Percentiles rank a stretch among this genome's conserved stretches.
These are phyloP conservation scores for Aspergillus homomorphus DNA, from an alignment of 495 filamentous ascomycete genomes.

Conservation along the genomic window DNA sequence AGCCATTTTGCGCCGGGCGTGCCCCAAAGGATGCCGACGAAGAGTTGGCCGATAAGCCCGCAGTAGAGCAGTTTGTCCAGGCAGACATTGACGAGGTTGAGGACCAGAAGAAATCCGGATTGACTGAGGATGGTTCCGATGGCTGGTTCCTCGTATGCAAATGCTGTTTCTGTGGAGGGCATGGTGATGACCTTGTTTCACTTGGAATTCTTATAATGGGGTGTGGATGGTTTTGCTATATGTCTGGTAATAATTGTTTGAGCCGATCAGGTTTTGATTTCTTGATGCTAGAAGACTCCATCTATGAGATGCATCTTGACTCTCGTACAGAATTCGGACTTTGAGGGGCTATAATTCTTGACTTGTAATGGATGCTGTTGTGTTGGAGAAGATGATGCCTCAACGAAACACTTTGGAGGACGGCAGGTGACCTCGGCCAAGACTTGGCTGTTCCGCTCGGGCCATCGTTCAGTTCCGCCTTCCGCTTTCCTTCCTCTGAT, in stretches of 20 bases:
- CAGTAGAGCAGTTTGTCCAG: conserved; percentile 66
- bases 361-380: no score
- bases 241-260: not conserved
- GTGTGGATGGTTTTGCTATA: not conserved
- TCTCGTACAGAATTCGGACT: no score
- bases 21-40: conserved; percentile 70
- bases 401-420: no score
- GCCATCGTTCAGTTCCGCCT: no score
- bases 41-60: conserved; percentile 69
- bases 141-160: conserved; percentile 60
- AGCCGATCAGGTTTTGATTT: not conserved
- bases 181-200: not conserved
- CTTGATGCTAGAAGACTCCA: not conserved
- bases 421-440: no score
- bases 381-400: no score
- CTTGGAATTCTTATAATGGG: not conserved
- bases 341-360: no score
- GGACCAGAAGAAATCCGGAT: conserved; percentile 61
- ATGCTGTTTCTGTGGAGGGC: conserved; percentile 19
- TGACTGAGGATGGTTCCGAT: conserved; percentile 58
- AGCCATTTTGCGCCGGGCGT: conserved; percentile 58
- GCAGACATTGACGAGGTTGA: conserved; percentile 56
- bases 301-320: no score
- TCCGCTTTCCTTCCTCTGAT: no score
- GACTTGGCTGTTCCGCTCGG: no score